Evolutionary conservation across 2,329 filamentous ascomycete species (phyloP), one percentile per base, ranked within the genome.

Genomic region (Alternaria solani): DNA sequence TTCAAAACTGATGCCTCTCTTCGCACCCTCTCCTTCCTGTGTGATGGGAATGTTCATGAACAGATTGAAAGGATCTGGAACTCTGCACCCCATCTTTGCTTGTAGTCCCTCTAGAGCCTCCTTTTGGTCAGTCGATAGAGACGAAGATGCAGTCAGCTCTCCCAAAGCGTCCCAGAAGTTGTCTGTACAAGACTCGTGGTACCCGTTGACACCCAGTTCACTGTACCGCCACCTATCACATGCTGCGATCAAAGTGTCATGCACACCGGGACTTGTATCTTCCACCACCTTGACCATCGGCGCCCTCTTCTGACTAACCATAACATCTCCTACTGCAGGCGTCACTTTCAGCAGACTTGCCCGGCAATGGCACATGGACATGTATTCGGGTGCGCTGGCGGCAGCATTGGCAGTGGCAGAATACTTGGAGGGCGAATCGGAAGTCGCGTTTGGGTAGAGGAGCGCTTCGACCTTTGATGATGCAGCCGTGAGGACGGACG

Each of bases 41-140:
- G 65, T 70, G 9, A 75, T 68, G 62, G 81, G 81, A 47, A 83
- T 79, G 44, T 82, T 82, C 81, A 83, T 83, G 67, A 82, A 78
- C 12, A 78, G 30, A 52, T 78, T 78, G 52, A 78, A 74, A 18
- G 75, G 76, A 57, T 76, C 74, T 4, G 74, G 73, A 8, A 76
- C 70, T 23, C 69, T 64, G 16, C 70, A 65, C 7, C 75, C 70
- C 28, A 75, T 55, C 53, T 66, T 62, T 9, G 56, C 63, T 28
- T 71, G 61, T 42, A 77, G 26, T 3, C 57, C 68, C 16, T 66
- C 62, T 25, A 78, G 23, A 0, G 55, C 68, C 11, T 68, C 68
- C 8, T 57, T 68, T 43, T 64, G 49, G 6, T 72, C 71, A 26
- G 48, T 32, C 9, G 28, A 39, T 11, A 65, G 32, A 11, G 47